Percentiles rank a stretch among this genome's conserved stretches.
phyloP scores from a whole-genome alignment of 306 rosid species.

The Trifolium repens region DNA sequence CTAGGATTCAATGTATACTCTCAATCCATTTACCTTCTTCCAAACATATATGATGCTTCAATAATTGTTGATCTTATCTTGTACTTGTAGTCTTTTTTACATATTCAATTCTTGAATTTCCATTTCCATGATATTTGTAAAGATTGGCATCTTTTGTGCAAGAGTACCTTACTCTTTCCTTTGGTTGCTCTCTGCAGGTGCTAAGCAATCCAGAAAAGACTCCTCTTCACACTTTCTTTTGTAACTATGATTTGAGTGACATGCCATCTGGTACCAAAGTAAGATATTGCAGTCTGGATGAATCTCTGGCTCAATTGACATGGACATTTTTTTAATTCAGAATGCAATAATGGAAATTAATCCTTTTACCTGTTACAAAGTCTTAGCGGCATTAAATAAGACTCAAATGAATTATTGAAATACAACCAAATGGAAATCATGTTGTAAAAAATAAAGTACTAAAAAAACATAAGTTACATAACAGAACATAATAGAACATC shows the following conservation, averaged over 20 bases:
- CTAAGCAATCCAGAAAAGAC: conserved; percentile 99
- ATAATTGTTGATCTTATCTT: neutral
- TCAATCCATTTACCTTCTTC: neutral
- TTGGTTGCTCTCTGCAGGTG: conserved; percentile 62
- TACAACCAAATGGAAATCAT: conserved; percentile 13
- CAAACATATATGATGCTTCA: neutral
- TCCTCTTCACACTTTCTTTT: conserved; percentile 96
- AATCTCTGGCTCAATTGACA: conserved; percentile 15
- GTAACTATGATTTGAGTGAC: conserved; percentile 95
- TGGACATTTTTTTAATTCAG: conserved; percentile 21
- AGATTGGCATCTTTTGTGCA: conserved; percentile 3
- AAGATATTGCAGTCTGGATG: conserved; percentile 43
- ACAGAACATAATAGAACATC: conserved; percentile 8
- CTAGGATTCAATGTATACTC: neutral
- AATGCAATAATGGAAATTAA: conserved; percentile 30
- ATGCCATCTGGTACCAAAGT: conserved; percentile 99
- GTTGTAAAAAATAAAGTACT: conserved; percentile 17
- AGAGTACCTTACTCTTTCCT: conserved; percentile 22
- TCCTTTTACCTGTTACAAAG: conserved; percentile 5
- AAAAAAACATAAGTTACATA: conserved; percentile 16
- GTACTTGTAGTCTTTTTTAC: neutral
- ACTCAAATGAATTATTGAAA: conserved; percentile 19
- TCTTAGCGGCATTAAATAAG: conserved; percentile 2
- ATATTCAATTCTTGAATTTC: neutral
- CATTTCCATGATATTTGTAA: too few species aligned